Evolutionary conservation across 371 early-diverging fungal genomes (phyloP).

Genomic region (Haplosporangium sp.): DNA sequence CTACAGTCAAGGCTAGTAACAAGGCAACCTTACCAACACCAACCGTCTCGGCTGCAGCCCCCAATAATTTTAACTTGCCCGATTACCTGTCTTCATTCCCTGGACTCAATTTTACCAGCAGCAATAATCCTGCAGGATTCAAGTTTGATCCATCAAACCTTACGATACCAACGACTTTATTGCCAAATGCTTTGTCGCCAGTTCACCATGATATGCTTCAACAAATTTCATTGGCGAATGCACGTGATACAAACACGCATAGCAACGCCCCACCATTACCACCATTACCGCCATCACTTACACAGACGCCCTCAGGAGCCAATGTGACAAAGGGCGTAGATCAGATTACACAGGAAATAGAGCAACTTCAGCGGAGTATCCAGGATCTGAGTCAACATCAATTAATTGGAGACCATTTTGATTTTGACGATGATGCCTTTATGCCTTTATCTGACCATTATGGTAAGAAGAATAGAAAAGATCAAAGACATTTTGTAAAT

Average conservation of each 20-base stretch:
- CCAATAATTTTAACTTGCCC: conserved; percentile 11
- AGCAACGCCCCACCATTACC: conserved; percentile 21
- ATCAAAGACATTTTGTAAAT: too few species aligned
- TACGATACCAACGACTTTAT: conserved; percentile 32
- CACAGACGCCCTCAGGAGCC: conserved; percentile 29
- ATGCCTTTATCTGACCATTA: conserved; percentile 13
- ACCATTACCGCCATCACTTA: conserved; percentile 25
- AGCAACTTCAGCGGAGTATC: conserved; percentile 31
- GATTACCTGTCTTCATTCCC: conserved; percentile 38
- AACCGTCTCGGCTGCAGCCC: conserved; percentile 10
- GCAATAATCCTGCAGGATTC: conserved; percentile 10
- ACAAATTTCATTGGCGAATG: conserved; percentile 34
- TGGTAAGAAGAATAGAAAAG: conserved; percentile 11
- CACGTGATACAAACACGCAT: conserved; percentile 7
- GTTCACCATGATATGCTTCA: conserved; percentile 45
- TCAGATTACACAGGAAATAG: conserved; percentile 35
- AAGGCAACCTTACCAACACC: conserved; percentile 13
- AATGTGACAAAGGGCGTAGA: conserved; percentile 31
- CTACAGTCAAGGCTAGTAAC: conserved; percentile 4
- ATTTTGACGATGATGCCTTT: conserved; percentile 25
- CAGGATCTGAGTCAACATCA: conserved; percentile 31
- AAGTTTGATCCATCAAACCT: conserved; percentile 37
- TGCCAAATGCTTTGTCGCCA: conserved; percentile 32
- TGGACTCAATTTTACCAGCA: conserved; percentile 11
- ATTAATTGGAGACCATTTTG: conserved; percentile 19